Base-by-base conservation (phyloP, 805 yeast genomes). In the Vanderwaltozyma verrucispora region DNA sequence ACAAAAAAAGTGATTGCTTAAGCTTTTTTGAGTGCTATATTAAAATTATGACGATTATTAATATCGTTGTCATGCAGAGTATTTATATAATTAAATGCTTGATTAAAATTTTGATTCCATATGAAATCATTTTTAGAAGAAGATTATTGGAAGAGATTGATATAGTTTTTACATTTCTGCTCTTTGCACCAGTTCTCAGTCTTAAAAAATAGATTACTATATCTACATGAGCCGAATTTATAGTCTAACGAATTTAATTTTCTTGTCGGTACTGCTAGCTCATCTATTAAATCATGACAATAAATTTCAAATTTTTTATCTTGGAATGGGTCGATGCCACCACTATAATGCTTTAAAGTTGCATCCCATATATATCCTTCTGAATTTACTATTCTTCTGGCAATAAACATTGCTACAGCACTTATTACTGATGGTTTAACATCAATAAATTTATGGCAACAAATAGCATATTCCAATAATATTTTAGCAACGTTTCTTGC, bases 401-500 rank as follows among this genome's bases (percentile, higher is more conserved):
- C 77, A 33, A 85, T 69, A 59, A 72, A 82, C 94, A 86, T 84
- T 18, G 95, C 81, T 38, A 87, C 77, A 2, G 95, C 94, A n/a
- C 94, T 75, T 44, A 88, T 71, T 41, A 77, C 65, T n/a, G 94
- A 81, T 7, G 95, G 95, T 45, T 74, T 71, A 43, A 71, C 63
- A 16, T 80, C 80, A 48, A 86, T 73, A 49, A 88, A 82, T 50
- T 70, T 72, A 53, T 80, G 79, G 53, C 83, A 94, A 42, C 86
- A 76, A 26, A 80, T 68, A 19, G 87, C 71, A 35, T 82, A 75
- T 54, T 88, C 96, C 42, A 88, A 60, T 35, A 88, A 62, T 59
- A 83, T 86, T 58, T 88, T 87, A 20, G 92, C 95, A 45, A 84
- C 66, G 9, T 94, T 83, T 62, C 96, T 75, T 28, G 87, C 75